Percentiles rank a stretch among this genome's conserved stretches.
phyloP scores from a whole-genome alignment of 169 alveolate species.

The Pseudocohnilembus persalinus region DNA sequence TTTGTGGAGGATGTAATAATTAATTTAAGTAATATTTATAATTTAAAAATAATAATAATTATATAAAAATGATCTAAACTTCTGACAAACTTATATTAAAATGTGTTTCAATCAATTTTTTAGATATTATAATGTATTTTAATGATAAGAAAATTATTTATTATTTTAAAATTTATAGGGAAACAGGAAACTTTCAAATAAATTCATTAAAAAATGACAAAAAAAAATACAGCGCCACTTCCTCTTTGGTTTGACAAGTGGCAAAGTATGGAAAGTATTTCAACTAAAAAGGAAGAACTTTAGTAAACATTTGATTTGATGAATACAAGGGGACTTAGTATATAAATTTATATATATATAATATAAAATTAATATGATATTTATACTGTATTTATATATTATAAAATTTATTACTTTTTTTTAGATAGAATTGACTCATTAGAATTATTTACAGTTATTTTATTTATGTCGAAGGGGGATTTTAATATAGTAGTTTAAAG shows the following conservation, averaged over 20 bases:
- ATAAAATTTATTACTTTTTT: too few species aligned
- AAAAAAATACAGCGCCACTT: constrained; percentile 63
- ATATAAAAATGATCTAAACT: not conserved
- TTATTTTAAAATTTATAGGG: constrained; percentile 28
- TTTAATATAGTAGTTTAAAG: constrained; percentile 39
- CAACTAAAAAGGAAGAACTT: constrained; percentile 55
- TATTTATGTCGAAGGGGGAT: constrained; percentile 49
- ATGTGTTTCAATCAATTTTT: too few species aligned
- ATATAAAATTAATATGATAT: too few species aligned
- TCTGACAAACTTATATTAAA: too few species aligned
- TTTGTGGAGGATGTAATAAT: constrained; percentile 64
- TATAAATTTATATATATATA: too few species aligned
- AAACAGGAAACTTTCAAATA: constrained; percentile 69
- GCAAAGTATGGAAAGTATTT: constrained; percentile 54
- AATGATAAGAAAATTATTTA: too few species aligned
- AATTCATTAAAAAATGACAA: constrained; percentile 53
- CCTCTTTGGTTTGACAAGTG: constrained; percentile 51
- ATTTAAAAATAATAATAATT: not conserved
- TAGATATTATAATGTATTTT: too few species aligned
- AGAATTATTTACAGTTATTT: constrained; percentile 59
- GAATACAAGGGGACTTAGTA: constrained; percentile 44
- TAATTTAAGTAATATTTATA: too few species aligned
- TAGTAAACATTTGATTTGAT: constrained; percentile 47
- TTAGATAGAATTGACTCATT: constrained; percentile 68
- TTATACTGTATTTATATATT: too few species aligned